Evolutionary conservation across 2,329 filamentous ascomycete genomes (phyloP).

Genomic region (Biscogniauxia mediterranea): DNA sequence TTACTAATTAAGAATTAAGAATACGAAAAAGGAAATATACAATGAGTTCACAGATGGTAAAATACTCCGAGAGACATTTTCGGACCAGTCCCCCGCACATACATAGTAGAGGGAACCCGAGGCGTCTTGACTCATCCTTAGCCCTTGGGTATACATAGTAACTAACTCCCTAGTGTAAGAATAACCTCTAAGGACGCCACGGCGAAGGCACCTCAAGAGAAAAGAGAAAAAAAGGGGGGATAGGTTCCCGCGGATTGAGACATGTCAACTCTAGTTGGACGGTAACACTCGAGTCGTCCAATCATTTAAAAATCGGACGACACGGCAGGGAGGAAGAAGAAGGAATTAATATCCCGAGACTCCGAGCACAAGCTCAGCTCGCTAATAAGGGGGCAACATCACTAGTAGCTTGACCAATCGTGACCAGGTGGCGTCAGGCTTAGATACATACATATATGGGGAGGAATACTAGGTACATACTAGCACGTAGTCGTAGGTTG

Average conservation of each 20-base stretch:
- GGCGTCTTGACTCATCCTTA: not conserved
- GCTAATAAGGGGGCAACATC: not conserved
- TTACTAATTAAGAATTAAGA: too few relatives aligned
- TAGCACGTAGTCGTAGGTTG: too few relatives aligned
- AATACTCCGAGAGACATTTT: not conserved
- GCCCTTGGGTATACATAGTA: too few relatives aligned
- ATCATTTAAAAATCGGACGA: not conserved
- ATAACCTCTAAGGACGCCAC: not conserved
- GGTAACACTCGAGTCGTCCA: not conserved
- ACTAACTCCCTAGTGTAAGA: not conserved
- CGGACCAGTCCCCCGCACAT: not conserved
- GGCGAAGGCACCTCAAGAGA: not conserved
- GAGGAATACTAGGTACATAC: not conserved
- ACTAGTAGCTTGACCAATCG: not conserved
- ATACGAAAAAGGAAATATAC: not conserved
- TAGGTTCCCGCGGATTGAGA: not conserved
- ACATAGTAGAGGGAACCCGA: not conserved
- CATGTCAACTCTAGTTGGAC: not conserved
- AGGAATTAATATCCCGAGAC: not conserved
- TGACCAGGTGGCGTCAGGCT: not conserved
- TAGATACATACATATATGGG: not conserved
- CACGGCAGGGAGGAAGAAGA: not conserved
- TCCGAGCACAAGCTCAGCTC: not conserved
- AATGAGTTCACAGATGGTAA: not conserved
- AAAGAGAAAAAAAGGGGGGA: not conserved